Evolutionary conservation across 2,329 filamentous ascomycete species (phyloP).

Genomic region (Clonostachys sp.): DNA sequence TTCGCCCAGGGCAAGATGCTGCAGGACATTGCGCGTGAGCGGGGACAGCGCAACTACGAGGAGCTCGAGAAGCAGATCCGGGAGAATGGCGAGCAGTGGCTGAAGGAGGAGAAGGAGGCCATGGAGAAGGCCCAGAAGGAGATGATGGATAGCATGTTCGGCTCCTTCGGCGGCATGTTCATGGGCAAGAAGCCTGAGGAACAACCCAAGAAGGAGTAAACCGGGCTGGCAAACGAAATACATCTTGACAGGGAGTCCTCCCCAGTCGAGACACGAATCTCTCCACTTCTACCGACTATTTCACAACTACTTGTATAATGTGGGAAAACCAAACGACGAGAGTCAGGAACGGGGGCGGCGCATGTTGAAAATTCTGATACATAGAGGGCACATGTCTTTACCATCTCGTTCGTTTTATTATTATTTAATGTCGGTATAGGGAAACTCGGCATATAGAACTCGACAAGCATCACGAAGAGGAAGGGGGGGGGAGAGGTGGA

Average conservation of each 20-base stretch:
- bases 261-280: too few relatives aligned
- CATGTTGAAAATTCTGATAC: too few relatives aligned
- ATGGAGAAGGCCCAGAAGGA: constrained; percentile 89
- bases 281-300: too few relatives aligned
- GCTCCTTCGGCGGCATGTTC: constrained; percentile 48
- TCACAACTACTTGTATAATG: too few relatives aligned
- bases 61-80: constrained; percentile 84
- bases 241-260: too few relatives aligned
- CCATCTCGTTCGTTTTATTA: background rate
- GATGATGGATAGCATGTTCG: constrained; percentile 89
- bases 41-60: constrained; percentile 87
- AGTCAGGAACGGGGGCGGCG: too few relatives aligned
- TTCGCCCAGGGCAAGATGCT: constrained; percentile 94
- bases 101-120: constrained; percentile 86
- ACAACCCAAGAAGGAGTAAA: constrained; percentile 6
- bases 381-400: background rate
- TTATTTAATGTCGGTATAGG: background rate
- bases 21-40: constrained; percentile 88
- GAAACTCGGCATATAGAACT: background rate
- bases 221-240: too few relatives aligned
- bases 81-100: constrained; percentile 91
- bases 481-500: background rate
- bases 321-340: too few relatives aligned
- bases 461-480: too few relatives aligned
- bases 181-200: background rate